Percentiles rank a stretch among this genome's conserved stretches.
phyloP scores from a whole-genome alignment of 2,329 filamentous ascomycete genomes.

The Neofusicoccum cordaticola region DNA sequence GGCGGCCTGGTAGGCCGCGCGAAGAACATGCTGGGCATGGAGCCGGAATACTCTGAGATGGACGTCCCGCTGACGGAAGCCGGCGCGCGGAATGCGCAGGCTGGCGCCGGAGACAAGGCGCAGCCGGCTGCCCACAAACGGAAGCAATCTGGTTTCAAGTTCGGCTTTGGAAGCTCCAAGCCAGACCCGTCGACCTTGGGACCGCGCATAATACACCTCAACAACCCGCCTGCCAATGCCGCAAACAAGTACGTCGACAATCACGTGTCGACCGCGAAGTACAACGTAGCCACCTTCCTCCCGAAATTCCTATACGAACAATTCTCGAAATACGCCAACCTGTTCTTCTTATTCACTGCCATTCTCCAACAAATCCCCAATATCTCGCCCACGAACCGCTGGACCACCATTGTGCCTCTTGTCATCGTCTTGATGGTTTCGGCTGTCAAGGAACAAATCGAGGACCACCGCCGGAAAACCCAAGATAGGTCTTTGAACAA shows the following conservation, averaged over 20 bases:
- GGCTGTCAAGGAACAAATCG: slow-evolving; percentile 87
- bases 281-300: slow-evolving; percentile 88
- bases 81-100: slow-evolving; percentile 44
- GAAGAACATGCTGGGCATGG: slow-evolving; percentile 89
- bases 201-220: slow-evolving; percentile 88
- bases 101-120: slow-evolving; percentile 45
- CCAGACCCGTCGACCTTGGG: slow-evolving; percentile 87
- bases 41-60: slow-evolving; percentile 90
- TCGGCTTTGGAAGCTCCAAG: slow-evolving; percentile 81
- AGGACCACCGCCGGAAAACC: slow-evolving; percentile 85
- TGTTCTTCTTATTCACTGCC: slow-evolving; percentile 99
- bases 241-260: slow-evolving; percentile 92
- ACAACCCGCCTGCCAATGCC: slow-evolving; percentile 90
- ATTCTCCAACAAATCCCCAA: slow-evolving; percentile 91
- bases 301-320: slow-evolving; percentile 98
- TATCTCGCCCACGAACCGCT: slow-evolving; percentile 90
- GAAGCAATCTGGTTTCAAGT: slow-evolving; percentile 69
- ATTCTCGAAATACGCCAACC: slow-evolving; percentile 97
- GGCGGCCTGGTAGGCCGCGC: slow-evolving; percentile 83
- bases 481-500: slow-evolving; percentile 86
- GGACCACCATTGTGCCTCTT: slow-evolving; percentile 94
- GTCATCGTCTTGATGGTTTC: slow-evolving; percentile 89
- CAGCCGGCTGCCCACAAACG: slow-evolving; percentile 54
- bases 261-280: slow-evolving; percentile 95
- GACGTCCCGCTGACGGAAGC: slow-evolving; percentile 89